phyloP scores from a whole-genome alignment of 768 basidiomycete genomes.

The Boletus sensibilis region DNA sequence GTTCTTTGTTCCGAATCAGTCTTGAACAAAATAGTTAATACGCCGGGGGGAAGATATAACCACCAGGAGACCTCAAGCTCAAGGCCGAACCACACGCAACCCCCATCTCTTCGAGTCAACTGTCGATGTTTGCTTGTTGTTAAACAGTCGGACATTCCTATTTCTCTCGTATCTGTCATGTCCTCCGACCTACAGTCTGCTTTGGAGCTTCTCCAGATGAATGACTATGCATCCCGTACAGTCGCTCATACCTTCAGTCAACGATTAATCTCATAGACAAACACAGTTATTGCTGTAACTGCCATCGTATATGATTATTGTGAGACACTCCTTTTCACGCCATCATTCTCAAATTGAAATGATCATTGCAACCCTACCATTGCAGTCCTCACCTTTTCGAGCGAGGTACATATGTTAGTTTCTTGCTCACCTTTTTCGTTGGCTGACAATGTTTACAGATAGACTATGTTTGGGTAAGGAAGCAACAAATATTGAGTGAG shows the following conservation, averaged over 20 bases:
- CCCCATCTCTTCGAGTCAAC: no score
- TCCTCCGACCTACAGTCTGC: neutral
- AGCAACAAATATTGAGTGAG: neutral
- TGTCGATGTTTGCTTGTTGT: no score
- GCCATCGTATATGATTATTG: conserved; percentile 6
- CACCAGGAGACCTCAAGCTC: no score
- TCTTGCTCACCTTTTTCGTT: neutral
- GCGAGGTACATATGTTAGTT: neutral
- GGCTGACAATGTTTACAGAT: neutral
- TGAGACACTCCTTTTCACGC: neutral
- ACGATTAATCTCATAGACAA: neutral
- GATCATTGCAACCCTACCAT: neutral
- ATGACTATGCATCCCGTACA: neutral
- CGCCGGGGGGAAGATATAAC: no score
- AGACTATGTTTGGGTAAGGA: conserved; percentile 14
- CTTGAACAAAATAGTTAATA: no score
- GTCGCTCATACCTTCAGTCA: neutral
- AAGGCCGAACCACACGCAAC: no score
- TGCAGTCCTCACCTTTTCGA: conserved; percentile 1
- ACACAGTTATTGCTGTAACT: neutral
- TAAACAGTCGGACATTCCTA: no score
- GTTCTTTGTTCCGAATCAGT: no score
- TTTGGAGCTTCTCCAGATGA: neutral
- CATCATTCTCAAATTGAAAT: neutral
- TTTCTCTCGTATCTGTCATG: neutral